Percentiles rank a stretch among this genome's conserved stretches.
phyloP scores from a whole-genome alignment of 2,329 filamentous ascomycete species.

The Paramyrothecium roridum region DNA sequence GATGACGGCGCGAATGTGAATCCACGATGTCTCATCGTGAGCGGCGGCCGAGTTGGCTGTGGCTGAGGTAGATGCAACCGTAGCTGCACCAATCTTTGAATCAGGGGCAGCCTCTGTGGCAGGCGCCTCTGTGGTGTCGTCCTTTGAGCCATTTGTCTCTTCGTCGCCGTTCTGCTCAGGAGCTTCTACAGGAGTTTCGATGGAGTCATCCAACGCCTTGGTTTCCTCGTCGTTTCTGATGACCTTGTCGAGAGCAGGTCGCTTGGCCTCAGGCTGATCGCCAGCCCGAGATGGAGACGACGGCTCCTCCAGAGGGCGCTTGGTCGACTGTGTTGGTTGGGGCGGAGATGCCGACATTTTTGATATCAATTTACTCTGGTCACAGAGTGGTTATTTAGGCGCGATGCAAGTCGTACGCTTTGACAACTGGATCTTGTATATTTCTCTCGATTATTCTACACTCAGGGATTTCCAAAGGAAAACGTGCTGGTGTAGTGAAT shows the following conservation, averaged over 20 bases:
- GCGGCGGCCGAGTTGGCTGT: slow-evolving; percentile 47
- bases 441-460: slow-evolving; percentile 70
- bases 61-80: slow-evolving; percentile 31
- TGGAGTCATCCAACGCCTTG: slow-evolving; percentile 35
- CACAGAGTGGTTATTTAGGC: neutral
- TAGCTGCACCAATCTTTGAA: slow-evolving; percentile 34
- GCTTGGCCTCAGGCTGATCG: slow-evolving; percentile 96
- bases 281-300: slow-evolving; percentile 88
- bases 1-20: slow-evolving; percentile 95
- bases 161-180: slow-evolving; percentile 48
- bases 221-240: slow-evolving; percentile 63
- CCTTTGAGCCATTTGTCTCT: slow-evolving; percentile 47
- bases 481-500: slow-evolving; percentile 82
- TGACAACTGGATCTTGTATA: slow-evolving; percentile 23
- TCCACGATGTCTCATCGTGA: slow-evolving; percentile 92
- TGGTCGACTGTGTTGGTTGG: slow-evolving; percentile 67
- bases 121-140: slow-evolving; percentile 19
- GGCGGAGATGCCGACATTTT: slow-evolving; percentile 72
- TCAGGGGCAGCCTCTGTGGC: slow-evolving; percentile 31
- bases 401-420: slow-evolving; percentile 1
- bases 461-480: slow-evolving; percentile 82
- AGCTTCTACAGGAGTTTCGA: slow-evolving; percentile 31
- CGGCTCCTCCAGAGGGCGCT: slow-evolving; percentile 94
- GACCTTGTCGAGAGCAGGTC: slow-evolving; percentile 91
- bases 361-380: slow-evolving; percentile 23